Evolutionary conservation across 2,329 filamentous ascomycete genomes (phyloP).

Genomic region (Trichoderma guizhouense): DNA sequence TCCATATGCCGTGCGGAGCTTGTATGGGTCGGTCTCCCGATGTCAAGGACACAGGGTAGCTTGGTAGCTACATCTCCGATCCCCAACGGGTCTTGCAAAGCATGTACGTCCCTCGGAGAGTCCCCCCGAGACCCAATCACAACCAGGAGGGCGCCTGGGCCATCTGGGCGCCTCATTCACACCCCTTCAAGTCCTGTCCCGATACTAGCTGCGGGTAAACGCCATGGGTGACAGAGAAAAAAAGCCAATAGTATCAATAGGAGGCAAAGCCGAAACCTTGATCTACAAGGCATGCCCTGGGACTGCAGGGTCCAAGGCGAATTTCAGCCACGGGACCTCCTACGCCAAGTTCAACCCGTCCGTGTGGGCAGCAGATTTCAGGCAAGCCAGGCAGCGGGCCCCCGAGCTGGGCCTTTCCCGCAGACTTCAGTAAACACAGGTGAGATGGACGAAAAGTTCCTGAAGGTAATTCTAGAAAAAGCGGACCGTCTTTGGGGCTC

Average conservation of each 20-base stretch:
- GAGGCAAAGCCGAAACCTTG: background rate
- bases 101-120: background rate
- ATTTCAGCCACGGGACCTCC: background rate
- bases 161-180: background rate
- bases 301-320: constrained; percentile 9
- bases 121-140: background rate
- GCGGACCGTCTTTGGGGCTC: constrained; percentile 21
- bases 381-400: background rate
- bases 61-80: background rate
- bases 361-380: background rate
- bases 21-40: background rate
- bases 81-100: background rate
- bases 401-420: background rate
- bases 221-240: background rate
- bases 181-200: background rate
- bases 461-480: constrained; percentile 22
- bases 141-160: background rate
- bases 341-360: background rate
- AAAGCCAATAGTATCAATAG: background rate
- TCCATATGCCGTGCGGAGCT: constrained; percentile 2
- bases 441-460: constrained; percentile 14
- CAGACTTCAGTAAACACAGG: background rate
- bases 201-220: background rate
- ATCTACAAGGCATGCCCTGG: background rate
- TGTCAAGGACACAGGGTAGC: background rate